phyloP scores from a whole-genome alignment of 2,329 filamentous ascomycete genomes.

The Aspergillus oerlinghausenensis region DNA sequence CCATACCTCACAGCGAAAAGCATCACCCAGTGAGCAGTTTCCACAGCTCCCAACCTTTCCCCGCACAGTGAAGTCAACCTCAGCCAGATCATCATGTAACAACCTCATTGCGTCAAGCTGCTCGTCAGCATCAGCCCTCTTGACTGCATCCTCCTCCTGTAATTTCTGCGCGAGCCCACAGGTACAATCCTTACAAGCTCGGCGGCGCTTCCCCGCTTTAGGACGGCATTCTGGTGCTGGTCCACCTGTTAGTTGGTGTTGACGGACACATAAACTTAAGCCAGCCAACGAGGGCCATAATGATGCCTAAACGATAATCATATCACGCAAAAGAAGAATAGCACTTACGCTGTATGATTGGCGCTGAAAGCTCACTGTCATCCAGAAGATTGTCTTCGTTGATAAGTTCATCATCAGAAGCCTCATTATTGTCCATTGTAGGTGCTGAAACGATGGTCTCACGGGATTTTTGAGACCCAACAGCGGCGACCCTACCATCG shows the following conservation, averaged over 20 bases:
- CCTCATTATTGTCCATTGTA: conserved; percentile 20
- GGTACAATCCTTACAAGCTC: conserved; percentile 96
- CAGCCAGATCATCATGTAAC: conserved; percentile 67
- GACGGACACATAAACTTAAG: not conserved
- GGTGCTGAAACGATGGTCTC: not conserved
- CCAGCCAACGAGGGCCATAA: conserved; percentile 3
- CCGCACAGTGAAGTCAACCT: conserved; percentile 96
- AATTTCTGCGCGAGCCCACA: conserved; percentile 85
- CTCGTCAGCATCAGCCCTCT: conserved; percentile 61
- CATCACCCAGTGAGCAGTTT: conserved; percentile 89
- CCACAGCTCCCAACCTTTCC: conserved; percentile 94
- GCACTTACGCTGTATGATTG: conserved; percentile 73
- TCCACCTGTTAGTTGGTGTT: conserved; percentile 5
- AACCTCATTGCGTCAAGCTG: conserved; percentile 57
- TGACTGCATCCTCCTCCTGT: conserved; percentile 74
- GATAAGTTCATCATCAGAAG: conserved; percentile 75
- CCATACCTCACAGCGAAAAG: conserved; percentile 62
- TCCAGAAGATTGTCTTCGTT: conserved; percentile 85
- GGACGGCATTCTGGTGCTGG: conserved; percentile 80
- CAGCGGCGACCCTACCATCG: conserved; percentile 12
- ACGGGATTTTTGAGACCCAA: not conserved
- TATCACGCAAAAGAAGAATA: not conserved
- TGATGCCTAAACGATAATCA: not conserved
- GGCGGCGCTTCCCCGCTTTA: conserved; percentile 72
- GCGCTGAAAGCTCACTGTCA: conserved; percentile 74